These are phyloP conservation scores for Tagetes patula DNA, from an alignment of 129 eudicot species.

Conservation along the genomic window DNA sequence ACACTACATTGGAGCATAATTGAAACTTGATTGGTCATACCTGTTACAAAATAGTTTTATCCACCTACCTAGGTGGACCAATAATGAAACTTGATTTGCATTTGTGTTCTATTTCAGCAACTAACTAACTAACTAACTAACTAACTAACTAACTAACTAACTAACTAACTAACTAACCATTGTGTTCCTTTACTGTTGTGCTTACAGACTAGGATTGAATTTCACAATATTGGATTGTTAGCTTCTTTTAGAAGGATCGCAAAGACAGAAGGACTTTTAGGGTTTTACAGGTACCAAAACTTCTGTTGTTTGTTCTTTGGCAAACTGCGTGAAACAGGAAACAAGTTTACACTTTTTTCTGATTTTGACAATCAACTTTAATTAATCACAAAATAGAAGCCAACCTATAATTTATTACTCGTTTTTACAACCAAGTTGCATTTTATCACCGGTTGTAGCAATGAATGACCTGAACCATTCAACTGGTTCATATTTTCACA, in stretches of 20 bases:
- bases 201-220: constrained; percentile 84
- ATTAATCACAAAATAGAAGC: not conserved
- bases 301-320: not conserved
- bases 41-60: not conserved
- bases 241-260: constrained; percentile 83
- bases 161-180: constrained; percentile 1
- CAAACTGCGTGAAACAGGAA: not conserved
- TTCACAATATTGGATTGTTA: constrained; percentile 64
- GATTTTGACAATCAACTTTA: not conserved
- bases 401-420: not conserved
- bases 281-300: constrained; percentile 73
- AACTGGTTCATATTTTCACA: not conserved
- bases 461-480: not conserved
- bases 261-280: constrained; percentile 75
- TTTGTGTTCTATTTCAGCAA: not conserved
- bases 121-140: no score
- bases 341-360: not conserved
- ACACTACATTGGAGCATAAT: not conserved
- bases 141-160: no score
- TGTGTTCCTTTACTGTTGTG: constrained; percentile 21
- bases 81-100: not conserved
- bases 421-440: not conserved
- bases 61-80: not conserved
- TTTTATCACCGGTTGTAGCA: not conserved
- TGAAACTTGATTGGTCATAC: not conserved